Conservation (phyloP, 2,329 filamentous ascomycete species). For the Didymella glomerata region DNA sequence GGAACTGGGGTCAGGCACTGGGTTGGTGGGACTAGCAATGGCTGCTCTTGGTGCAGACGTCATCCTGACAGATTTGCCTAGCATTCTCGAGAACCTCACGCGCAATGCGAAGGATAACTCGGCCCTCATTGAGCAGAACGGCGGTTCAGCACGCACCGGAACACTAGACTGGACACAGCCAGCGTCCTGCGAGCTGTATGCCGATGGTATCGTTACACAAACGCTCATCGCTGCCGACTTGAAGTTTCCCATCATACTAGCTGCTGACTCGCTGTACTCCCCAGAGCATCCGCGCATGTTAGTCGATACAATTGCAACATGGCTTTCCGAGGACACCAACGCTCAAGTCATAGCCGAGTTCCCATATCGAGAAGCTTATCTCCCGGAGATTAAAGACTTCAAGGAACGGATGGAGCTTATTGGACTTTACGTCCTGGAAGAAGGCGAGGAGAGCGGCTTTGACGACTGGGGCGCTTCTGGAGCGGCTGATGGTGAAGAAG, state of each 20-base stretch:
- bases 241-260: conserved; percentile 71
- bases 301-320: conserved; percentile 71
- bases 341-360: conserved; percentile 81
- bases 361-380: conserved; percentile 76
- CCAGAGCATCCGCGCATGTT: conserved; percentile 80
- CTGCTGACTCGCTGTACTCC: conserved; percentile 88
- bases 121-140: conserved; percentile 61
- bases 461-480: conserved; percentile 73
- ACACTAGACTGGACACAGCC: conserved; percentile 78
- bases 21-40: conserved; percentile 86
- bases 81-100: conserved; percentile 83
- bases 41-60: conserved; percentile 74
- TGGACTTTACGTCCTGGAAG: conserved; percentile 63
- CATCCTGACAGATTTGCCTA: conserved; percentile 80
- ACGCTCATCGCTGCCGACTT: conserved; percentile 22
- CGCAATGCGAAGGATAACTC: conserved; percentile 75
- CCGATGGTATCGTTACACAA: conserved; percentile 9
- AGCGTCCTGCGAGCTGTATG: conserved; percentile 52
- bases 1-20: conserved; percentile 90
- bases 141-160: conserved; percentile 68
- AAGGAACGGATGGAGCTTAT: conserved; percentile 66
- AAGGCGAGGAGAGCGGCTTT: conserved; percentile 70
- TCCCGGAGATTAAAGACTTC: conserved; percentile 71
- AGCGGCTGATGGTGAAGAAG: conserved; percentile 58
- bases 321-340: conserved; percentile 65